Evolutionary conservation across 345 rosid species (phyloP).

Genomic region (Populus ilicifolia): DNA sequence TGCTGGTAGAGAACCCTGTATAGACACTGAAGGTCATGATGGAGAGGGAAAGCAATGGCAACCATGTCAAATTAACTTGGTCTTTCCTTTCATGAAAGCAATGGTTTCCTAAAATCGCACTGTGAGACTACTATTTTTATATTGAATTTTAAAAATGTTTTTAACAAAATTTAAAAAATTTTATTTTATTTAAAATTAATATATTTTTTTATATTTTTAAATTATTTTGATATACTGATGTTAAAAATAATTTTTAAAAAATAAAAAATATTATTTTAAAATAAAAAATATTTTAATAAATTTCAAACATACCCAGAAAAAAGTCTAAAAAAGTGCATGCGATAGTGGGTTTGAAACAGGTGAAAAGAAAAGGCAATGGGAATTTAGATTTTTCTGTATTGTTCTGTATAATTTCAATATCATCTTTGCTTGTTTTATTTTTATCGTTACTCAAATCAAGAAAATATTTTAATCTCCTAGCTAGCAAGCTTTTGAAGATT

Average conservation of each 20-base stretch:
- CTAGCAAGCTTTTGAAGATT: not conserved
- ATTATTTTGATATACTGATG: too few relatives aligned
- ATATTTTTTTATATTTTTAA: too few relatives aligned
- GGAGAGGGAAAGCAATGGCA: not conserved
- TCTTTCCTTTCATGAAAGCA: not conserved
- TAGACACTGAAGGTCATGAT: not conserved
- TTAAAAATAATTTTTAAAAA: too few relatives aligned
- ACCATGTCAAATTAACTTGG: not conserved
- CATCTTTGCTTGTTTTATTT: not conserved
- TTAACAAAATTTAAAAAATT: too few relatives aligned
- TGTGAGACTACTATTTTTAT: not conserved
- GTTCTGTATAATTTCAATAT: not conserved
- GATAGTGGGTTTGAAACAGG: not conserved
- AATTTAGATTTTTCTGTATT: not conserved
- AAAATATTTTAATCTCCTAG: not conserved
- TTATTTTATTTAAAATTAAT: too few relatives aligned
- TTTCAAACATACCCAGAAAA: too few relatives aligned
- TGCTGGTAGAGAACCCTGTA: not conserved
- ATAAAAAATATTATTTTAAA: too few relatives aligned
- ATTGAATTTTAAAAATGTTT: too few relatives aligned
- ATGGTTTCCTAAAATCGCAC: constrained; percentile 2
- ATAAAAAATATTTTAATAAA: too few relatives aligned
- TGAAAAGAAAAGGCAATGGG: not conserved
- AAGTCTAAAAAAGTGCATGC: not conserved
- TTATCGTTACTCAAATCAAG: not conserved